Evolutionary conservation across 495 filamentous ascomycete species (phyloP), one percentile per base, ranked within the genome.

Genomic region (Hypoxylon intermedium): DNA sequence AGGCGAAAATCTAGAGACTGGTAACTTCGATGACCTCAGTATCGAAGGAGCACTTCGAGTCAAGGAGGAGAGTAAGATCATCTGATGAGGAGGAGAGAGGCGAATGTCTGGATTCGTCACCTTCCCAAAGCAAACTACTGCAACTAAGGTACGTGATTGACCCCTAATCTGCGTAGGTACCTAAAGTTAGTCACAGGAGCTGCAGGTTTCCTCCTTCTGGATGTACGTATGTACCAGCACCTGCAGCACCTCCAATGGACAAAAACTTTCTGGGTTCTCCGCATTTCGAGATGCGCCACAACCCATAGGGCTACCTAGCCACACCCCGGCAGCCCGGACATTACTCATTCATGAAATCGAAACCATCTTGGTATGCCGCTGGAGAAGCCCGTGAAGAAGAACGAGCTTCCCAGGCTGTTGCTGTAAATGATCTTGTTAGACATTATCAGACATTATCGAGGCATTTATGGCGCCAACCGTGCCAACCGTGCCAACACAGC

Each of bases 31-130:
- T 13, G 37, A 30, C 59, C 57, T 45, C 9, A 53, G 30, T 59
- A 61, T 65, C 63, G 65, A 69, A 71, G 66, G 34, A 33, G 47
- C 24, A 52, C 62, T 58, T 50, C 68, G 52, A 50, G 53, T 53
- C 24, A 63, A 37, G 23, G 23, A 58, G 19, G 53, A 58, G 57
- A 65, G 55, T 58, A 60, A 48, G 58, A 33, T 52, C 68, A 71
- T 71, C 30, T 46, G 56, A 51, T 16, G 16, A 37, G 43, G 49
- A 58, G 53, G 58, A 60, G 58, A 52, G 38, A 36, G 7, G 36
- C 13, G 23, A 20, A 13, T 11, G 7, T 43, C 20, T 15, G 9
- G 31, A 34, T 20, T 13, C 44, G 19, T 51, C 34, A 48, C 42
- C 46, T 50, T 49, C 52, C 20, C 11, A 26, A 58, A 18, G 36